These are phyloP conservation scores for Nigrograna mackinnonii DNA, from an alignment of 2,329 filamentous ascomycete genomes.

Conservation along the genomic window DNA sequence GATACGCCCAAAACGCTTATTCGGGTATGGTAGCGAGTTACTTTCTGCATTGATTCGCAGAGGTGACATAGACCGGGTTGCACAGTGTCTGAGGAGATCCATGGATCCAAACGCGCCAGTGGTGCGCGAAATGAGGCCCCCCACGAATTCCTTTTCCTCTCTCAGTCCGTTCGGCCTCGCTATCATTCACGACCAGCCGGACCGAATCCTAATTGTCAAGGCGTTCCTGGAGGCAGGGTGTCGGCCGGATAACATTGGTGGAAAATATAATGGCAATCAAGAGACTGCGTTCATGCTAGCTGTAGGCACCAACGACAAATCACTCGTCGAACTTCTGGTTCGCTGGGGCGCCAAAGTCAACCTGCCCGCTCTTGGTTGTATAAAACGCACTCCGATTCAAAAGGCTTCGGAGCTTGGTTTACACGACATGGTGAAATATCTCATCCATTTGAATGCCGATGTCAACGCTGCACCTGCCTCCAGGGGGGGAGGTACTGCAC, in stretches of 20 bases:
- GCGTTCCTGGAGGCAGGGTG: neutral
- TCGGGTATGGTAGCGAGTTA: too few species aligned
- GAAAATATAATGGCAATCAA: neutral
- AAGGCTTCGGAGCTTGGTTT: conserved; percentile 1
- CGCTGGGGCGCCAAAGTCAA: neutral
- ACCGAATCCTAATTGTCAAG: neutral
- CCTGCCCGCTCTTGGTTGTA: neutral
- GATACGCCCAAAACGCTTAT: too few species aligned
- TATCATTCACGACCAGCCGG: neutral
- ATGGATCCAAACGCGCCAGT: too few species aligned
- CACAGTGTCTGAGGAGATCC: too few species aligned
- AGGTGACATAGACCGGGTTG: too few species aligned
- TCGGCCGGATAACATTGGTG: neutral
- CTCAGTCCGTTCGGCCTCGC: neutral
- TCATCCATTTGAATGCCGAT: conserved; percentile 3
- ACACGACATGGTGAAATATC: conserved; percentile 3
- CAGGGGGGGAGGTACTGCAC: conserved; percentile 21
- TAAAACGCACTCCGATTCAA: conserved; percentile 5
- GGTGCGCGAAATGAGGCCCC: neutral
- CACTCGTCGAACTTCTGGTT: neutral
- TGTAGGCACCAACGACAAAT: neutral
- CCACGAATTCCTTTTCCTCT: neutral
- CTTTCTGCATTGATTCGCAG: too few species aligned
- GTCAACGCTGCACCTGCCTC: conserved; percentile 3
- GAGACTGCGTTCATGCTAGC: neutral